Evolutionary conservation across 441 rosid genomes (phyloP), one percentile per base, ranked within the genome.

Genomic region (Biscutella auriculata): DNA sequence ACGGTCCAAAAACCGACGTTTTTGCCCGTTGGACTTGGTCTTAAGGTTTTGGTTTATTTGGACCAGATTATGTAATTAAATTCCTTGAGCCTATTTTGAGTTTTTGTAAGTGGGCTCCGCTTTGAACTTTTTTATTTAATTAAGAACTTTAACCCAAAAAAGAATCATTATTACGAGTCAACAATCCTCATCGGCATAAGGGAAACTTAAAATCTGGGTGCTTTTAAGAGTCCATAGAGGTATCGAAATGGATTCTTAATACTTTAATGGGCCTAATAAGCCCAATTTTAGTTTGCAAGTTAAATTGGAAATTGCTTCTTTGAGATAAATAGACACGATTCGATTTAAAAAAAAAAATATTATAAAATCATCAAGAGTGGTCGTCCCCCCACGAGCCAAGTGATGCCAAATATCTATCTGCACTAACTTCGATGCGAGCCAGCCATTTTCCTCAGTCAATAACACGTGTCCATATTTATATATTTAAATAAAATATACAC

Each of bases 381-480:
- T 62, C 42, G 49, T 46, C 61, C 53, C 56, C 34, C 26, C 46
- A 55, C 42, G 62, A 66, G 55, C 66, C 29, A 47, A 53, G 55
- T 53, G 15, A 39, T 60, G 66, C 13, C 10, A 11, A 60, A 67
- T 67, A 60, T 67, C 71, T 23, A 15, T 21, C 1, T 32, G 57
- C 72, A 60, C 67, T 67, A 6, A 53, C 10, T 19, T 67, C 57
- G 1, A 29, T 60, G 66, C 51, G 32, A 9, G 16, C 65, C 60
- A 51, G 60, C 55, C 44, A 52, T 30, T 65, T 19, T 11, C 4
- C 30, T 44, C 48, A 43, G 28, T 43, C 4, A 16, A 9, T 16
- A 10, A 37, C 32, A 16, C 57, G 40, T 60, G 27, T 32, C 6
- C 8, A 3, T 23, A 47, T 53, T 52, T 62, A 23, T 39, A 39